A percentile compares a stretch with the other conserved stretches of the same genome.
phyloP scores from a whole-genome alignment of 2,329 filamentous ascomycete species.

The Arthrobotrys iridis region DNA sequence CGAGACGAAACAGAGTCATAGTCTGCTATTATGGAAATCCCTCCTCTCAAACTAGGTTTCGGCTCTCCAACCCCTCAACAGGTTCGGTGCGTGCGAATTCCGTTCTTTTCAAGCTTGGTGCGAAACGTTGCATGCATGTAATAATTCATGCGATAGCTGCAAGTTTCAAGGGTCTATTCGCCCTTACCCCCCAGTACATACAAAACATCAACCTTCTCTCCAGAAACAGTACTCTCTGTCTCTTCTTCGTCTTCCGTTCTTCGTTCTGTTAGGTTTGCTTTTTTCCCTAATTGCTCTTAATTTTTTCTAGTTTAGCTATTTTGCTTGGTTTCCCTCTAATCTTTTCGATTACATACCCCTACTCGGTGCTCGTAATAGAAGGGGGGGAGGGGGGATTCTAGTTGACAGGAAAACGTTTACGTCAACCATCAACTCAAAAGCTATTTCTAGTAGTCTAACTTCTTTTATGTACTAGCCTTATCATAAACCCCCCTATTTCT shows the following conservation, averaged over 20 bases:
- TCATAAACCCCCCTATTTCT: slow-evolving; percentile 13
- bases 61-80: neutral
- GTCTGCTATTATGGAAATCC: slow-evolving; percentile 7
- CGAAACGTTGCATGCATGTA: slow-evolving; percentile 53
- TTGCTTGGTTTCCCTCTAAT: no score
- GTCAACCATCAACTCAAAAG: neutral
- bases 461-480: slow-evolving; percentile 5
- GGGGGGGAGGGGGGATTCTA: no score
- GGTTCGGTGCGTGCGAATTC: slow-evolving; percentile 20
- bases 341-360: no score
- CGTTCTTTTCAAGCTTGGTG: slow-evolving; percentile 21
- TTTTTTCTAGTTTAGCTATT: neutral
- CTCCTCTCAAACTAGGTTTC: slow-evolving; percentile 14
- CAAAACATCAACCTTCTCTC: no score
- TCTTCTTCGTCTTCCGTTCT: neutral
- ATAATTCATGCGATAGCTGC: slow-evolving; percentile 53
- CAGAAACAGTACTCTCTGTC: neutral
- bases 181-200: neutral
- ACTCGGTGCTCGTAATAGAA: no score
- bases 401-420: no score
- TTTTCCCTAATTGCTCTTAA: neutral
- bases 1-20: slow-evolving; percentile 30
- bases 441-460: slow-evolving; percentile 1
- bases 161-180: slow-evolving; percentile 35
- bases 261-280: no score